These are phyloP conservation scores for Speleostelium caveatum DNA, from an alignment of 78 protist species.

Conservation along the genomic window DNA sequence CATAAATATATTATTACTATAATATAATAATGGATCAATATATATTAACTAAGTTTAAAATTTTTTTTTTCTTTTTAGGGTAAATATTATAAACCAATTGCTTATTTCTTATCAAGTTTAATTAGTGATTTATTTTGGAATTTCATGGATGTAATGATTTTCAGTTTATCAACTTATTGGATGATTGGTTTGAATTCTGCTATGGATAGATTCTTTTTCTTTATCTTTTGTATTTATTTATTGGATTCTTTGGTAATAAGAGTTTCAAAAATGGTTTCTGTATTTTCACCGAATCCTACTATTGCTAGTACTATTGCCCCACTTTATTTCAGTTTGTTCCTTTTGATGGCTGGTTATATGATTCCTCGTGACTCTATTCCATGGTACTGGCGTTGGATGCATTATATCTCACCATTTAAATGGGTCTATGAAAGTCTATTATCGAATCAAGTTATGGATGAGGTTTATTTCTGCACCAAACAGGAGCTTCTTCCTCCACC, in stretches of 20 bases:
- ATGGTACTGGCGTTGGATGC: constrained; percentile 43
- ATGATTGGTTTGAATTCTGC: constrained; percentile 41
- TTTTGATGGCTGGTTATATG: constrained; percentile 69
- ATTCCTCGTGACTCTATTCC: constrained; percentile 36
- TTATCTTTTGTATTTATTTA: constrained; percentile 22
- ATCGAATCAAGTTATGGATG: constrained; percentile 40
- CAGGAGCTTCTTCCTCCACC: constrained; percentile 63
- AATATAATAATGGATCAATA: no score
- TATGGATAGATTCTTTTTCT: constrained; percentile 25
- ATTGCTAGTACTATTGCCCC: constrained; percentile 62
- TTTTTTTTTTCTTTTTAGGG: no score
- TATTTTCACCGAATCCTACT: constrained; percentile 17
- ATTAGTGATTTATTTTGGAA: constrained; percentile 50
- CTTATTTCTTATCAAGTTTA: constrained; percentile 54
- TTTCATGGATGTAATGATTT: constrained; percentile 32
- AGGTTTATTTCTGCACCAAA: constrained; percentile 4
- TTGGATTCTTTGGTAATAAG: constrained; percentile 48
- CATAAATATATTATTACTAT: no score
- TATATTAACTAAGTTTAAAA: not conserved
- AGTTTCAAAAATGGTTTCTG: constrained; percentile 19
- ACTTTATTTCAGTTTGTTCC: constrained; percentile 26
- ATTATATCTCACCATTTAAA: constrained; percentile 74
- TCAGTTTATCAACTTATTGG: constrained; percentile 47
- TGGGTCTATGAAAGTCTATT: constrained; percentile 51
- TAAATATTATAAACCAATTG: constrained; percentile 28